Base-by-base conservation (phyloP, 495 filamentous ascomycete species). In the Aspergillus diversus region DNA sequence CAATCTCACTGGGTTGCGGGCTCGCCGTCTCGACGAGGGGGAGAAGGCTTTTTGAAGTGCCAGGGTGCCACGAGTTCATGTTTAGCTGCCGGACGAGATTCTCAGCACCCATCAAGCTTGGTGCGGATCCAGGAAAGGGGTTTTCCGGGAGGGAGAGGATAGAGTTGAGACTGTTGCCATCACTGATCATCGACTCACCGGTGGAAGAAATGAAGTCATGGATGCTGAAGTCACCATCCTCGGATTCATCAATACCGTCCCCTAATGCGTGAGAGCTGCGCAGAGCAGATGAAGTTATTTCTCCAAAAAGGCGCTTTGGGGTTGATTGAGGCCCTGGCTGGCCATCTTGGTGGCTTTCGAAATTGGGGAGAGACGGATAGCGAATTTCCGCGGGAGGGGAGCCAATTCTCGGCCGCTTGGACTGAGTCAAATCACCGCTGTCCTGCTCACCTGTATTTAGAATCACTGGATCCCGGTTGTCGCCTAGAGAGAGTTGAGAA, bases 251-350 rank as follows among this genome's bases (percentile, higher is more conserved):
- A 4, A 70, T n/a, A 47, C 69, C 59, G n/a, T 60, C 65, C 56
- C 74, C 82, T 13, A 87, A 68, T 42, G 80, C 75, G 53, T 80
- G 82, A 32, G 86, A 86, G 74, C 89, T 93, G 21, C 85, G 82
- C 4, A 95, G 71, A 11, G 85, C 88, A 7, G 91, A 91, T 12
- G 80, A 71, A 32, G 85, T 86, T 54, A 97, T 88, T 72, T 97
- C 92, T 0, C 93, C 92, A 76, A 94, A 96, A 4, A 97, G 80
- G 33, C 88, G 86, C 55, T 76, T 75, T 12, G 72, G 69, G 15
- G 72, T 73, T 5, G 67, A 57, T 16, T 75, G 70, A 15, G 75
- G 65, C 21, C 60, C 55, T 7, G 70, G 67, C 42, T 76, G 73
- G 8, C 58, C 63, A 13, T 74, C 73, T 47, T 71, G 69, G 16